Base-by-base conservation (phyloP, 345 rosid species). In the Noccaea caerulescens region DNA sequence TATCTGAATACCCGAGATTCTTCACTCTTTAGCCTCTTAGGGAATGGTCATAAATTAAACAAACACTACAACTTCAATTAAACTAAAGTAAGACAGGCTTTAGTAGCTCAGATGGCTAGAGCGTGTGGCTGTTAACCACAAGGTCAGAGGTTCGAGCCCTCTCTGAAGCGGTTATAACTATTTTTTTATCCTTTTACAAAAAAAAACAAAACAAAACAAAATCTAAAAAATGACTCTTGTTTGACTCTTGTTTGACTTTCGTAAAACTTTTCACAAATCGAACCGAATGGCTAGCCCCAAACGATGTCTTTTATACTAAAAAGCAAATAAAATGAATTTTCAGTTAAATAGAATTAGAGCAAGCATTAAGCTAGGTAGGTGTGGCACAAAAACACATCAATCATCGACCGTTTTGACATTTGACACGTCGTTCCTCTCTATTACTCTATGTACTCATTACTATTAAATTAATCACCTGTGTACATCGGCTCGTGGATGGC, bases 91-190 rank as follows among this genome's bases (percentile, higher is more conserved):
- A 27, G 4, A 27, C 30, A 27, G 30, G 30, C 30, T 27, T 27
- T 27, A 87, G 72, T 88, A 86, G 95, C 91, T 92, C 96, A 88
- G 91, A 80, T 86, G 97, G 93, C 73, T 87, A 88, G 96, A 87
- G 87, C 89, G 88, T 88, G 90, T 87, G 88, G 96, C 88, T 87
- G 85, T 88, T 88, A 88, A 93, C 93, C 89, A 84, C 88, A 89
- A 90, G 89, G 96, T 88, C 85, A 89, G 82, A 87, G 92, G 92
- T 92, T 92, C 91, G 71, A 92, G 75, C 86, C 87, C 88, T 89
- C 83, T 86, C 73, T 90, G 30, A 27, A 27, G 30, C 30, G 30
- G 4, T 27, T 27, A 2, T 27, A 27, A 2, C 30, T 23, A 3
- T 27, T 27, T 27, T 25, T 27, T 27, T 27, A 27, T 2, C 30